phyloP scores from a whole-genome alignment of 176 grass and related monocot genomes.

The Avena eriantha region DNA sequence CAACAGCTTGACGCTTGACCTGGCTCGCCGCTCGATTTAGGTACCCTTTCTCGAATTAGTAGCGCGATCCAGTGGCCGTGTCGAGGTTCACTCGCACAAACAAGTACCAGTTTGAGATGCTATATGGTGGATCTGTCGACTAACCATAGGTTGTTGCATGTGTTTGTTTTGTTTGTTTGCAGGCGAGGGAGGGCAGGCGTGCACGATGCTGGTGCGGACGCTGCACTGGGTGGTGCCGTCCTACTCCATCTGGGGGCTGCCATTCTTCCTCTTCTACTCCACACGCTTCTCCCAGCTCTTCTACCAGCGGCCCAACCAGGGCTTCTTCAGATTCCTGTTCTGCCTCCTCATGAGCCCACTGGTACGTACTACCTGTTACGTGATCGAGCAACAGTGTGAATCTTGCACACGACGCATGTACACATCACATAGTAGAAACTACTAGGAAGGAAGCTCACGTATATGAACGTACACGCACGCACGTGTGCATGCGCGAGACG shows the following conservation, averaged over 20 bases:
- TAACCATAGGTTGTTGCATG: background rate
- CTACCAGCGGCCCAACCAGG: constrained; percentile 81
- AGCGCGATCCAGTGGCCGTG: background rate
- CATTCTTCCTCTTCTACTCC: constrained; percentile 96
- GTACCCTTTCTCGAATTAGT: background rate
- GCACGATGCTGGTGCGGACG: constrained; percentile 90
- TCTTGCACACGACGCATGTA: background rate
- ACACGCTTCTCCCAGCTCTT: constrained; percentile 86
- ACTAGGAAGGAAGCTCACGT: background rate
- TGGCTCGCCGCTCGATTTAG: background rate
- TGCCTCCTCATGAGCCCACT: constrained; percentile 71
- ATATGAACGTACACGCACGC: background rate
- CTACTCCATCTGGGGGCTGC: constrained; percentile 96
- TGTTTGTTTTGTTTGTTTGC: constrained; percentile 1
- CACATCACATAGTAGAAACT: background rate
- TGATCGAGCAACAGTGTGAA: background rate
- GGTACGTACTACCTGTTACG: constrained; percentile 47
- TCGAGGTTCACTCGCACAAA: background rate
- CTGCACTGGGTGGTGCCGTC: constrained; percentile 96
- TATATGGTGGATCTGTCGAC: background rate
- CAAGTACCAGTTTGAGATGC: background rate
- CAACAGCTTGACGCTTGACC: background rate
- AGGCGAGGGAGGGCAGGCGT: constrained; percentile 76
- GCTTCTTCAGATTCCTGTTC: constrained; percentile 65
- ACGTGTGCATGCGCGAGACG: constrained; percentile 38